Conservation (phyloP, 2,329 filamentous ascomycete species). For the Fusarium sp. region DNA sequence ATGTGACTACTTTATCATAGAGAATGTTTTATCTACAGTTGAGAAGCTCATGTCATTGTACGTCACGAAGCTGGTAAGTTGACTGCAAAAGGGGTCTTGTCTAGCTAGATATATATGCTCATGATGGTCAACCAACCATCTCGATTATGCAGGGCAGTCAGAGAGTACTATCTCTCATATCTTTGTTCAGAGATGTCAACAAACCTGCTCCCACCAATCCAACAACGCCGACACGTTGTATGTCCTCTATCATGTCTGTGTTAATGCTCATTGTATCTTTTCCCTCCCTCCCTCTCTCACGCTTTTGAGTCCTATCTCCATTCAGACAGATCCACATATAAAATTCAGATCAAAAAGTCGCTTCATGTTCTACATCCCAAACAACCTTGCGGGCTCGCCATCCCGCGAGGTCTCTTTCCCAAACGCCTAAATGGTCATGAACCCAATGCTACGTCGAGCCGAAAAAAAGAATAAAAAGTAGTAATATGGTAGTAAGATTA, state of each 20-base stretch:
- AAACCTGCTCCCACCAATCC: conserved; percentile 1
- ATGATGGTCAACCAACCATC: conserved; percentile 3
- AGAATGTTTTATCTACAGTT: not conserved
- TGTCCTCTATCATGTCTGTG: conserved; percentile 31
- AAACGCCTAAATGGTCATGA: conserved; percentile 42
- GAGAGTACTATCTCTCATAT: not conserved
- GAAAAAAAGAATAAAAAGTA: conserved; percentile 26
- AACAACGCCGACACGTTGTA: conserved; percentile 24
- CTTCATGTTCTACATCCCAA: conserved; percentile 36
- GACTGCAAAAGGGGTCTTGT: conserved; percentile 4
- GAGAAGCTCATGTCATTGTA: not conserved
- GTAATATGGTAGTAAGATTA: conserved; percentile 30
- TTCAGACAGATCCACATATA: conserved; percentile 4
- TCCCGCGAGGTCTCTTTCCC: conserved; percentile 38
- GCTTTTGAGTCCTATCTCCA: conserved; percentile 14
- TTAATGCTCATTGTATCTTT: conserved; percentile 20
- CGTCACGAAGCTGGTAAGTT: not conserved
- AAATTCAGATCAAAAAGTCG: conserved; percentile 19
- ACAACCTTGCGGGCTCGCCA: conserved; percentile 25
- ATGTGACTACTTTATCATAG: not conserved
- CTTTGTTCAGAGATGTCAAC: conserved; percentile 10
- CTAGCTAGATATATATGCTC: conserved; percentile 21
- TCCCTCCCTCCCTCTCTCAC: not conserved
- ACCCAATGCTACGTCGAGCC: conserved; percentile 32
- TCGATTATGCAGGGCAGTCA: conserved; percentile 8